Evolutionary conservation across 2,329 filamentous ascomycete genomes (phyloP).

Genomic region (Aspergillus carbonarius): DNA sequence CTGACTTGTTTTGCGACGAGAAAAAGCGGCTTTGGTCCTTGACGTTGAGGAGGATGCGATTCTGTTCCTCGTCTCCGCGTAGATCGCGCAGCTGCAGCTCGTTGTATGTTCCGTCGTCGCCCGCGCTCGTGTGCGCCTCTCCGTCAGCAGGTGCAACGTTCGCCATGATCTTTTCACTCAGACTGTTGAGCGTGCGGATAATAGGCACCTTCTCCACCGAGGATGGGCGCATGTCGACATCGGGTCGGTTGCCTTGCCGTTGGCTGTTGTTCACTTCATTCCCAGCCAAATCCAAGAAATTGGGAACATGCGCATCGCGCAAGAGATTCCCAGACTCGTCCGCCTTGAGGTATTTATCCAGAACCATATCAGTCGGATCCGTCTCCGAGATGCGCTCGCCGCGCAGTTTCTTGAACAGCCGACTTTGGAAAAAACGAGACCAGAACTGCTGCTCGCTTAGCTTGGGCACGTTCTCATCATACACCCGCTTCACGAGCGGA

Average conservation of each 20-base stretch:
- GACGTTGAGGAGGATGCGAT: slow-evolving; percentile 79
- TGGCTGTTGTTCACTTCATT: slow-evolving; percentile 96
- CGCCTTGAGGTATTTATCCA: slow-evolving; percentile 80
- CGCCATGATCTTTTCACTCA: slow-evolving; percentile 91
- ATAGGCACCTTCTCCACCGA: slow-evolving; percentile 78
- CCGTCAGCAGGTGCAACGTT: slow-evolving; percentile 77
- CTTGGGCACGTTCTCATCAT: slow-evolving; percentile 88
- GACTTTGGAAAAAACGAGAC: slow-evolving; percentile 89
- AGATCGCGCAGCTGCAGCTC: slow-evolving; percentile 79
- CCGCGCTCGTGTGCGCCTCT: slow-evolving; percentile 64
- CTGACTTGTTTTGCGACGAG: slow-evolving; percentile 54
- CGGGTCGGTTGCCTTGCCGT: slow-evolving; percentile 79
- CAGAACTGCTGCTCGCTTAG: slow-evolving; percentile 81
- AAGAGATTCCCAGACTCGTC: slow-evolving; percentile 59
- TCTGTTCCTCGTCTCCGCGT: slow-evolving; percentile 68
- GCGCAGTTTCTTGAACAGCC: slow-evolving; percentile 84
- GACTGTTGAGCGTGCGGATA: slow-evolving; percentile 80
- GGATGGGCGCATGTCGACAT: slow-evolving; percentile 82
- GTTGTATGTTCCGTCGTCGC: slow-evolving; percentile 71
- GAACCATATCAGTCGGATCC: slow-evolving; percentile 72
- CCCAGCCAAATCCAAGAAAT: slow-evolving; percentile 87
- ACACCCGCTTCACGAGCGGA: slow-evolving; percentile 82
- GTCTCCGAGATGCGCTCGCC: slow-evolving; percentile 80
- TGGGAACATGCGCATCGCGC: slow-evolving; percentile 67
- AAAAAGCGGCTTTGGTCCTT: slow-evolving; percentile 86